These are phyloP conservation scores for Acer campestre DNA, from an alignment of 345 rosid species.

Conservation along the genomic window DNA sequence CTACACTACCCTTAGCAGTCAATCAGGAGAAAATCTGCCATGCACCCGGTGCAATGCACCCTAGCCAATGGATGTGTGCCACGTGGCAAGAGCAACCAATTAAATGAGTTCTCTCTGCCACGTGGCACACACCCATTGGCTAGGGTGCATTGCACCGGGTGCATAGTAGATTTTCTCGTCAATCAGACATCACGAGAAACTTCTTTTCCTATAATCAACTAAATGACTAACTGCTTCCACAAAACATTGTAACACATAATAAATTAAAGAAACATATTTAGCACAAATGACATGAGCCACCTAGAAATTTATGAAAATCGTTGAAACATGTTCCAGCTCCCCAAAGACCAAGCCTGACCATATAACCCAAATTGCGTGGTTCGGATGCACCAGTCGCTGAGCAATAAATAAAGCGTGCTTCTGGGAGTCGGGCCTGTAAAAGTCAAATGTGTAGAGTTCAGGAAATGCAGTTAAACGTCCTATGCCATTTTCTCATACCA, in stretches of 20 bases:
- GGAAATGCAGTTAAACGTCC: conserved; percentile 13
- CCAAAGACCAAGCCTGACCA: conserved; percentile 99
- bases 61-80: too few species aligned
- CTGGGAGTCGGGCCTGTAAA: conserved; percentile 90
- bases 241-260: background rate
- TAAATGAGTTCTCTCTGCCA: too few species aligned
- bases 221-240: background rate
- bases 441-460: conserved; percentile 29
- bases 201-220: background rate
- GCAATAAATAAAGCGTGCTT: conserved; percentile 95
- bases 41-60: too few species aligned
- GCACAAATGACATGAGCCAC: conserved; percentile 27
- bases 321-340: conserved; percentile 88
- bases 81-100: too few species aligned
- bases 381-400: conserved; percentile 99
- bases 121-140: too few species aligned
- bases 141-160: too few species aligned
- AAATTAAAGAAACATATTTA: background rate
- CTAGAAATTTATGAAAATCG: conserved; percentile 77
- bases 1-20: background rate
- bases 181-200: background rate
- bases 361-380: conserved; percentile 98
- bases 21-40: too few species aligned
- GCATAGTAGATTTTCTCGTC: too few species aligned
- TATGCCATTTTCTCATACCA: conserved; percentile 5